Base-by-base conservation (phyloP, 306 rosid species). In the Lablab purpureus region DNA sequence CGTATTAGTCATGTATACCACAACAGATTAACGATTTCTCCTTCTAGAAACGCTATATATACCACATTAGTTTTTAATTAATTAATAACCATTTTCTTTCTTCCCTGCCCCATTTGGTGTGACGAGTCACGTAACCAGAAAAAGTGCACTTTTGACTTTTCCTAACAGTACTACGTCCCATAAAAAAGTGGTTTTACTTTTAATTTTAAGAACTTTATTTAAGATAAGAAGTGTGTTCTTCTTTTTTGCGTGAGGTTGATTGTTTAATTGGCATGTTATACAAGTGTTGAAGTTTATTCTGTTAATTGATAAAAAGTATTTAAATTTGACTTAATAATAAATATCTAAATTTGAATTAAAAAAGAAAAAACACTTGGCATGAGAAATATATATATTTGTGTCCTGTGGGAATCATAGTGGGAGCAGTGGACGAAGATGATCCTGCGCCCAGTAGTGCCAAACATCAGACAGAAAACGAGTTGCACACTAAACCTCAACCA, bases 141-240 rank as follows among this genome's bases (percentile, higher is more conserved):
- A 75, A 75, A 47, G 72, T 63, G n/a, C n/a, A 30, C 17, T 76
- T 64, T 47, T 62, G 43, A 25, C 58, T 58, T 74, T 43, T 25
- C 69, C 28, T 37, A 2, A 14, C 11, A 58, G 27, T 9, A 17
- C 15, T 70, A 17, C 58, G 6, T 54, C 18, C 5, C 6, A 9
- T 8, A 9, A 9, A 18, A 8, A 3, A 7, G 14, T 19, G 11
- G 1, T 54, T 52, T 19, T 54, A 9, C 60, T 54, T 54, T 54
- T 19, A 8, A 54, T 54, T 19, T 54, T 19, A 54, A 54, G 2
- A 19, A 54, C 28, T 54, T 54, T 54, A 54, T 19, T 52, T 19
- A 52, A 52, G 25, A 52, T 52, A 52, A 52, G 12, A 52, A 2
- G 27, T 7, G 13, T 0, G 2, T 50, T 32, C 7, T 37, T 8